A percentile compares a stretch with the other conserved stretches of the same genome.
Evolutionary conservation across 306 rosid species (phyloP).

Genomic region (Vigna unguiculata): DNA sequence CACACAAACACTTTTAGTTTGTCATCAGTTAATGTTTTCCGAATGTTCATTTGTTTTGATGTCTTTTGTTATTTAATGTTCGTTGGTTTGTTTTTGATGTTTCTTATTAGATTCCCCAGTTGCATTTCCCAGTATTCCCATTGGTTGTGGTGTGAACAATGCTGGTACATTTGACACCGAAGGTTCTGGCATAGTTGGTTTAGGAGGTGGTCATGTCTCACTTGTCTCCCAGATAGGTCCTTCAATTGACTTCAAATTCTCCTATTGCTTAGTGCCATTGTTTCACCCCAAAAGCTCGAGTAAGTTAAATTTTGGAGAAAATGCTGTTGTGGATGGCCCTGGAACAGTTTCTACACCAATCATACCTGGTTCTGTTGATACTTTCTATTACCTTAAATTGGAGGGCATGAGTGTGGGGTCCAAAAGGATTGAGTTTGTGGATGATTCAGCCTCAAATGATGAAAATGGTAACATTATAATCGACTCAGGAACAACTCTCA

Average conservation of each 20-base stretch:
- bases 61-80: too few relatives aligned
- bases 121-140: not conserved
- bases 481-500: slow-evolving; percentile 9
- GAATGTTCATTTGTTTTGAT: too few relatives aligned
- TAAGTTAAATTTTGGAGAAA: slow-evolving; percentile 1
- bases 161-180: not conserved
- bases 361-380: not conserved
- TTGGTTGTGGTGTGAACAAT: slow-evolving; percentile 8
- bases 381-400: slow-evolving; percentile 12
- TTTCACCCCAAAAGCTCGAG: not conserved
- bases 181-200: slow-evolving; percentile 4
- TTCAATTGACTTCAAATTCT: slow-evolving; percentile 4
- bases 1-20: not conserved
- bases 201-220: not conserved
- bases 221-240: not conserved
- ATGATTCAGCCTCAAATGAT: not conserved
- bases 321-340: not conserved
- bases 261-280: not conserved
- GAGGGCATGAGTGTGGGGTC: not conserved
- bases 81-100: not conserved
- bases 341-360: not conserved
- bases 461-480: not conserved
- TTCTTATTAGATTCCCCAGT: not conserved
- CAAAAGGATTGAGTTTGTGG: not conserved
- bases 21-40: too few relatives aligned